Conservation (phyloP, 805 yeast genomes). For the Priceomyces fermenticarens region DNA sequence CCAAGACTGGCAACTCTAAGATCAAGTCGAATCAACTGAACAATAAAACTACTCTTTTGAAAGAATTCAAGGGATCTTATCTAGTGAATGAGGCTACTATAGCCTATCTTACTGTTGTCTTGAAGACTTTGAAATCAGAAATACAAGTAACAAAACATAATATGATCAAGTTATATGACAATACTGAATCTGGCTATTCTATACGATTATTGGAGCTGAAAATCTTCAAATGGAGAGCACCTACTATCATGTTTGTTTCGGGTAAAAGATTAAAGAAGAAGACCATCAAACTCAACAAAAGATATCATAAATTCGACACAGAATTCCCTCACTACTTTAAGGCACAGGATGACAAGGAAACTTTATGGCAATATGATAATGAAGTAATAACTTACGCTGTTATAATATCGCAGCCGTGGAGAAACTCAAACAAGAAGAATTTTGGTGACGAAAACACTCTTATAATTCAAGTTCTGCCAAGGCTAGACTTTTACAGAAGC, state of each 20-base stretch:
- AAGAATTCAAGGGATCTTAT: slow-evolving; percentile 26
- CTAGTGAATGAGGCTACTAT: slow-evolving; percentile 40
- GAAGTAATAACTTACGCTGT: slow-evolving; percentile 61
- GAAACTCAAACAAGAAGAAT: slow-evolving; percentile 59
- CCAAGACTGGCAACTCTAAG: slow-evolving; percentile 1
- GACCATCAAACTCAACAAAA: slow-evolving; percentile 34
- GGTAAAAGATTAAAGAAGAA: slow-evolving; percentile 53
- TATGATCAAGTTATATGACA: slow-evolving; percentile 63
- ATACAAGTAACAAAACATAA: slow-evolving; percentile 42
- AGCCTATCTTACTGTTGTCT: slow-evolving; percentile 34
- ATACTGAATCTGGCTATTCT: slow-evolving; percentile 79
- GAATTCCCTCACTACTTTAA: slow-evolving; percentile 42
- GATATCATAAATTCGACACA: slow-evolving; percentile 51
- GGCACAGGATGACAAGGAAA: slow-evolving; percentile 18
- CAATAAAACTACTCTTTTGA: neutral
- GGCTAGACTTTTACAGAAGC: slow-evolving; percentile 48
- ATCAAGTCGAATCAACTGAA: neutral
- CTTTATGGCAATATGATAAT: slow-evolving; percentile 35
- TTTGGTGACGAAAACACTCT: slow-evolving; percentile 63
- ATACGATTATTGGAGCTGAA: slow-evolving; percentile 82
- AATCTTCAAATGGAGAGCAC: slow-evolving; percentile 87
- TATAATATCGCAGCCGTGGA: slow-evolving; percentile 73
- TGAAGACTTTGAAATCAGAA: slow-evolving; percentile 21
- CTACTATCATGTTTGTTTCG: slow-evolving; percentile 65
- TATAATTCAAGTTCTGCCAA: slow-evolving; percentile 69